Evolutionary conservation across 2,329 filamentous ascomycete species (phyloP).

Genomic region (Lachnellula arida): DNA sequence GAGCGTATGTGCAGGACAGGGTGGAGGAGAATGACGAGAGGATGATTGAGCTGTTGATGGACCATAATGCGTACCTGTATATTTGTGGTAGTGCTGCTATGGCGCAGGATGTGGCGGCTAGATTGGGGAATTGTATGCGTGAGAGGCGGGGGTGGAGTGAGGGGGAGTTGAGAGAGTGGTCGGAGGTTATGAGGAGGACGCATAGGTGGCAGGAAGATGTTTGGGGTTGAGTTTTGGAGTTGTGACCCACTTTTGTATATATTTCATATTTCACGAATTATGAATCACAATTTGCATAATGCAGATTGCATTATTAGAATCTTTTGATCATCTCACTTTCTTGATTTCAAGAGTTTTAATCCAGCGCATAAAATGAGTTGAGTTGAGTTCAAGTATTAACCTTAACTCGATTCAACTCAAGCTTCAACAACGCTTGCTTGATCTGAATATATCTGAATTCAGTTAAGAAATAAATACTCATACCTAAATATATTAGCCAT

Average conservation of each 20-base stretch:
- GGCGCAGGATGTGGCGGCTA: conserved; percentile 41
- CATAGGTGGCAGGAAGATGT: conserved; percentile 52
- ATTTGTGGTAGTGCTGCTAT: conserved; percentile 39
- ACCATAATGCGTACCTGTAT: conserved; percentile 36
- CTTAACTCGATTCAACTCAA: too few relatives aligned
- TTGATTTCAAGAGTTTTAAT: too few relatives aligned
- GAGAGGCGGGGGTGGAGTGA: conserved; percentile 36
- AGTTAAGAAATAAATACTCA: too few relatives aligned
- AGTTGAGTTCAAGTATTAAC: too few relatives aligned
- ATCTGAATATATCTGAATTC: too few relatives aligned
- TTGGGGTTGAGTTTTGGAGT: conserved; percentile 38
- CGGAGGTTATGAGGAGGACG: conserved; percentile 42
- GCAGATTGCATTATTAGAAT: too few relatives aligned
- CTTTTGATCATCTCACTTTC: too few relatives aligned
- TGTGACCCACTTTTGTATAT: neutral
- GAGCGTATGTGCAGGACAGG: conserved; percentile 36
- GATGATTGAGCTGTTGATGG: conserved; percentile 24
- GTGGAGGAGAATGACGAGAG: conserved; percentile 32
- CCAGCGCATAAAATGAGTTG: too few relatives aligned
- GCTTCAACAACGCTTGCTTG: too few relatives aligned
- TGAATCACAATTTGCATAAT: too few relatives aligned
- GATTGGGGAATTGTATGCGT: conserved; percentile 35
- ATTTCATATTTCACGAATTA: too few relatives aligned
- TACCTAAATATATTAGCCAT: too few relatives aligned
- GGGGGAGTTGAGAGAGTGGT: conserved; percentile 40